phyloP scores from a whole-genome alignment of 352 stramenopile species.

The Phytophthora nicotianae region DNA sequence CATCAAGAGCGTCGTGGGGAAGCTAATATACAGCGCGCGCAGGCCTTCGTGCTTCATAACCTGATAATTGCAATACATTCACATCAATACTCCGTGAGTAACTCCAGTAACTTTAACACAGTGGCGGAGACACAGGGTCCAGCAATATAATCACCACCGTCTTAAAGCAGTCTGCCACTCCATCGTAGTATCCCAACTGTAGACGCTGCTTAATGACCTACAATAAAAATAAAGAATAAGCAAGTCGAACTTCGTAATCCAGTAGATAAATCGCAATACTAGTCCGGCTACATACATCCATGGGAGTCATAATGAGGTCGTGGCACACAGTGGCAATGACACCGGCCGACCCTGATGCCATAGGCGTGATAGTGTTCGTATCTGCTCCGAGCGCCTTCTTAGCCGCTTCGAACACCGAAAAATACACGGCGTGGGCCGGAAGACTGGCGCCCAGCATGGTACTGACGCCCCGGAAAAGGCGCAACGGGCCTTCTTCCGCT shows the following conservation, averaged over 20 bases:
- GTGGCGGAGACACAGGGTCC: slow-evolving; percentile 14
- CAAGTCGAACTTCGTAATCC: neutral
- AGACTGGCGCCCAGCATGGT: slow-evolving; percentile 98
- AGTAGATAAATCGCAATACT: neutral
- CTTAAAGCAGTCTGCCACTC: slow-evolving; percentile 90
- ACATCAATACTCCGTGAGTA: slow-evolving; percentile 6
- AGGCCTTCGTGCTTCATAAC: slow-evolving; percentile 80
- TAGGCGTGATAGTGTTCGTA: slow-evolving; percentile 65
- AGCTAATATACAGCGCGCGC: slow-evolving; percentile 92
- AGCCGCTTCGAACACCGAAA: slow-evolving; percentile 92
- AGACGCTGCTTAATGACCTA: slow-evolving; percentile 98
- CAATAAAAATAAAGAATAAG: slow-evolving; percentile 1
- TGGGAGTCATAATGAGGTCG: slow-evolving; percentile 98
- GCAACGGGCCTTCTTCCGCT: slow-evolving; percentile 65
- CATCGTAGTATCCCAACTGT: slow-evolving; percentile 98
- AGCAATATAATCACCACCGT: slow-evolving; percentile 54
- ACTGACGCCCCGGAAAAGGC: slow-evolving; percentile 97
- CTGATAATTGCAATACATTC: slow-evolving; percentile 31
- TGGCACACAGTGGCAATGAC: slow-evolving; percentile 96
- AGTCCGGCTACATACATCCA: slow-evolving; percentile 91
- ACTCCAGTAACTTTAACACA: slow-evolving; percentile 20
- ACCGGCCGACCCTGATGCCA: slow-evolving; percentile 86
- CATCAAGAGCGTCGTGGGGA: slow-evolving; percentile 98
- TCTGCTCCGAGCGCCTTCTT: slow-evolving; percentile 87
- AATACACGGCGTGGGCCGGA: slow-evolving; percentile 95